Evolutionary conservation across 306 rosid genomes (phyloP).

Genomic region (Dalbergia cultrata): DNA sequence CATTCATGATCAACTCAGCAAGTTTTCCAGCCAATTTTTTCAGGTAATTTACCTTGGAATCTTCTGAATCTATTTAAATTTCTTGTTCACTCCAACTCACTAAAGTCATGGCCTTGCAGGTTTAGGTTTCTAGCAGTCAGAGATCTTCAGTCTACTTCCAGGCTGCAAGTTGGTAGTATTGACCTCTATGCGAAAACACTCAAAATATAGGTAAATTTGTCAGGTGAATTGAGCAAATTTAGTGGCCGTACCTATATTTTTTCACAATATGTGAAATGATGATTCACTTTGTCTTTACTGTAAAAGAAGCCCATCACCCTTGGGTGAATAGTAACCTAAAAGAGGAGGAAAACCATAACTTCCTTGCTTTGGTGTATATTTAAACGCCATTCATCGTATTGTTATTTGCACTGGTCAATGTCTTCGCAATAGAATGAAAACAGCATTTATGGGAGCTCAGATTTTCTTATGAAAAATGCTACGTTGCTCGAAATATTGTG

Average conservation of each 20-base stretch:
- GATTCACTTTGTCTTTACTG: background rate
- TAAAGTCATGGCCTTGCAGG: constrained; percentile 53
- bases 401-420: background rate
- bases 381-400: background rate
- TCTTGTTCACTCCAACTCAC: constrained; percentile 33
- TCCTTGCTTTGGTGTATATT: background rate
- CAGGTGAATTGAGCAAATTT: constrained; percentile 1
- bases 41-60: constrained; percentile 59
- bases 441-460: background rate
- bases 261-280: constrained; percentile 7
- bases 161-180: constrained; percentile 88
- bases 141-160: constrained; percentile 66
- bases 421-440: background rate
- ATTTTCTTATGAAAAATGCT: no score
- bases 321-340: background rate
- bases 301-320: background rate
- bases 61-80: background rate
- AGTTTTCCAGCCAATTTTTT: constrained; percentile 60
- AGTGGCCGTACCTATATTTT: background rate
- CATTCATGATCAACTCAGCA: constrained; percentile 60
- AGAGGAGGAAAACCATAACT: background rate
- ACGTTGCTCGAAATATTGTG: no score
- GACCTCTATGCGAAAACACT: constrained; percentile 67
- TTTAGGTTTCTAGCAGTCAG: constrained; percentile 76
- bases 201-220: constrained; percentile 23